Conservation (phyloP, 176 grass and related monocot genomes). For the Hyparrhenia diplandra region DNA sequence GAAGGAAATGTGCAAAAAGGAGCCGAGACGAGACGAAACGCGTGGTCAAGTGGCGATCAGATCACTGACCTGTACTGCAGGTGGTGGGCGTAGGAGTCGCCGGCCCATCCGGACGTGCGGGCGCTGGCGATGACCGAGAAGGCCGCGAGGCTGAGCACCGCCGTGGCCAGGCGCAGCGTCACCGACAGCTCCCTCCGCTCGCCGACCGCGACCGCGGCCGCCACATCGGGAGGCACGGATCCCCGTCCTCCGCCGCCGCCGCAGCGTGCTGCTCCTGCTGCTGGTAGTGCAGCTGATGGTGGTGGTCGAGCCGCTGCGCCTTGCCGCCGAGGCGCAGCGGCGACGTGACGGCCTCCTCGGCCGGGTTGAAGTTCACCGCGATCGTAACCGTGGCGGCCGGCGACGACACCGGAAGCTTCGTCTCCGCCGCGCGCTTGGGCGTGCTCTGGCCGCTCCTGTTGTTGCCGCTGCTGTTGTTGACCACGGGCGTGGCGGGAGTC, state of each 20-base stretch:
- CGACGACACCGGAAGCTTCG: conserved; percentile 25
- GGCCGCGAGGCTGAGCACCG: conserved; percentile 56
- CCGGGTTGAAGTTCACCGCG: conserved; percentile 3
- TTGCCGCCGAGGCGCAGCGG: conserved; percentile 16
- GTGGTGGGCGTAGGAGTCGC: conserved; percentile 69
- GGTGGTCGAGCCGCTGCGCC: neutral
- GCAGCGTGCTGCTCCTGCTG: neutral
- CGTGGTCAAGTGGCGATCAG: neutral
- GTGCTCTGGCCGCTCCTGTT: conserved; percentile 36
- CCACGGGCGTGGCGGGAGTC: neutral
- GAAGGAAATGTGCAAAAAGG: neutral
- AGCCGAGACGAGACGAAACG: neutral
- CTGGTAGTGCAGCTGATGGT: too few relatives aligned
- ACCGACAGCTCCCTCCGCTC: conserved; percentile 33
- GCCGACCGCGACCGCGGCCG: conserved; percentile 34
- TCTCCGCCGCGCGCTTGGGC: conserved; percentile 29
- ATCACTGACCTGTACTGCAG: conserved; percentile 60
- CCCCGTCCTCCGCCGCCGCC: conserved; percentile 1
- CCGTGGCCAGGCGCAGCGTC: conserved; percentile 69
- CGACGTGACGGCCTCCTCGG: conserved; percentile 24
- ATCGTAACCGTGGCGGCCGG: neutral
- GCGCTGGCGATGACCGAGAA: conserved; percentile 77
- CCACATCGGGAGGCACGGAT: conserved; percentile 19
- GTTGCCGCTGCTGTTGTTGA: conserved; percentile 18
- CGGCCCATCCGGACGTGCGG: conserved; percentile 74